These are phyloP conservation scores for Stipa capillata DNA, from an alignment of 176 grass and related monocot species.

Conservation along the genomic window DNA sequence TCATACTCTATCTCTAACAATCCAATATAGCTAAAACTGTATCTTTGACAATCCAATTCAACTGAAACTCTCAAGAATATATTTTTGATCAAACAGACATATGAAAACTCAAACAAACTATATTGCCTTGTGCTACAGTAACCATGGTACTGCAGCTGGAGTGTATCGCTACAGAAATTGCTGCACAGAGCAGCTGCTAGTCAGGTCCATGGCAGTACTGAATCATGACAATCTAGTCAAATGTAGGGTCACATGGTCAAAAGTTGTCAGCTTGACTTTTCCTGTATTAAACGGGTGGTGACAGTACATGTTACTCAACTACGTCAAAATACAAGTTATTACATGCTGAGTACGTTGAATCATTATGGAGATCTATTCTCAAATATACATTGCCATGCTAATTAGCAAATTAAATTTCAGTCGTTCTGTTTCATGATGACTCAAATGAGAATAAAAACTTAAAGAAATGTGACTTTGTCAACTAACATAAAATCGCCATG, in stretches of 20 bases:
- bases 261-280: not conserved
- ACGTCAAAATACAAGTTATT: not conserved
- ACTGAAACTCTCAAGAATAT: too few species aligned
- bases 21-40: too few species aligned
- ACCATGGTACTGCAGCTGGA: not conserved
- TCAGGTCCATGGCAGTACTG: not conserved
- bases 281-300: not conserved
- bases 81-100: too few species aligned
- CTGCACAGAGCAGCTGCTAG: not conserved
- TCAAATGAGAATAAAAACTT: not conserved
- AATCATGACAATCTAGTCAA: not conserved
- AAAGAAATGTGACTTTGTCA: not conserved
- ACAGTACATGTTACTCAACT: not conserved
- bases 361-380: not conserved
- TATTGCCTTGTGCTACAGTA: not conserved
- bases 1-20: not conserved
- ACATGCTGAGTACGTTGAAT: not conserved
- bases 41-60: too few species aligned
- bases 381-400: not conserved
- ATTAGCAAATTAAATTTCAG: not conserved
- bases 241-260: not conserved
- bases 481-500: too few species aligned
- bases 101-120: not conserved
- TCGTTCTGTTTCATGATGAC: not conserved
- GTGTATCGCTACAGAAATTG: not conserved